phyloP scores from a whole-genome alignment of 371 early-diverging fungal species.

The Mucor piriformis region DNA sequence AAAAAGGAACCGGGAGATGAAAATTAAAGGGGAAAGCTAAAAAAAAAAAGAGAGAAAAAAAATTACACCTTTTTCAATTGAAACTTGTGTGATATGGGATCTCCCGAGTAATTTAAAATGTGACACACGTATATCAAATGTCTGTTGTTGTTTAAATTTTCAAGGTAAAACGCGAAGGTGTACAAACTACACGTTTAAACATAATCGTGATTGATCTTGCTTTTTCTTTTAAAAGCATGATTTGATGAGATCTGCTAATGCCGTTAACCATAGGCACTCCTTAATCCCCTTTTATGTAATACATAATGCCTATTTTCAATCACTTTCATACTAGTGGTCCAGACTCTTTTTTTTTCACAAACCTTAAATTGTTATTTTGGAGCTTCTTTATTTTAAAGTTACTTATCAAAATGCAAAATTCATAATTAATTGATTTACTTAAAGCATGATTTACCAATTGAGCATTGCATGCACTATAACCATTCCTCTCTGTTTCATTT shows the following conservation, averaged over 20 bases:
- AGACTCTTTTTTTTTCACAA: background rate
- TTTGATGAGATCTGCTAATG: background rate
- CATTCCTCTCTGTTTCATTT: too few species aligned
- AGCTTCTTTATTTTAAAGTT: background rate
- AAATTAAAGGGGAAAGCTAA: background rate
- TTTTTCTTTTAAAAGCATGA: background rate
- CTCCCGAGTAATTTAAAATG: background rate
- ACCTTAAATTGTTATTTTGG: background rate
- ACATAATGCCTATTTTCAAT: too few species aligned
- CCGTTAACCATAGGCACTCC: too few species aligned
- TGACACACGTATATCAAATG: background rate
- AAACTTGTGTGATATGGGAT: background rate
- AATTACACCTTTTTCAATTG: background rate
- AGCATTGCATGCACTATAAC: too few species aligned
- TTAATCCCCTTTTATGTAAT: too few species aligned
- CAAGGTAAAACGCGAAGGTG: too few species aligned
- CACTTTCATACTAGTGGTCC: background rate
- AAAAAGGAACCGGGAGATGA: constrained; percentile 6
- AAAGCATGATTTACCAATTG: too few species aligned
- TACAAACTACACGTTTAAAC: too few species aligned
- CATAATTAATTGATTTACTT: too few species aligned
- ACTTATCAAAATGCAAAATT: background rate
- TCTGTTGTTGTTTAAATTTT: background rate
- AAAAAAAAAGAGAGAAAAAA: background rate
- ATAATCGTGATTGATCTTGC: background rate